Conservation (phyloP, 2,329 filamentous ascomycete genomes). For the Diplodia seriata region DNA sequence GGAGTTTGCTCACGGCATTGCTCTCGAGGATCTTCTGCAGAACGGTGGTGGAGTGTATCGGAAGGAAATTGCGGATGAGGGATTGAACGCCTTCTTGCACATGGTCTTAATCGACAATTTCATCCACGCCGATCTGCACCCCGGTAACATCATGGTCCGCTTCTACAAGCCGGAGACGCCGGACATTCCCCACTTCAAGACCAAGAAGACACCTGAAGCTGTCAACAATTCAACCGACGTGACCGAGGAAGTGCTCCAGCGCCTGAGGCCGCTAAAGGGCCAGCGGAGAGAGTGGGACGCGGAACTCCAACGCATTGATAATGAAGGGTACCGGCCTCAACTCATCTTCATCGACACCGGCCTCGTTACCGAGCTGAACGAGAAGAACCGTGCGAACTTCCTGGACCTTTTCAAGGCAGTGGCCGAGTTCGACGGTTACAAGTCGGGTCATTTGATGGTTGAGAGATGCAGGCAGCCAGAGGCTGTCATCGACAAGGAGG, state of each 20-base stretch:
- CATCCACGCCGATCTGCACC: constrained; percentile 93
- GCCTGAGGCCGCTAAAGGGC: constrained; percentile 75
- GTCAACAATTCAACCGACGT: constrained; percentile 69
- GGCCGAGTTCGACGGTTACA: constrained; percentile 96
- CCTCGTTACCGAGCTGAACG: constrained; percentile 91
- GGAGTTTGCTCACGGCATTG: constrained; percentile 94
- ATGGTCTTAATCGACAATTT: constrained; percentile 99
- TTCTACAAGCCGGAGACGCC: constrained; percentile 87
- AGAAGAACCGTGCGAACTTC: constrained; percentile 85
- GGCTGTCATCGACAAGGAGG: constrained; percentile 83
- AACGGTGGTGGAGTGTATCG: constrained; percentile 93
- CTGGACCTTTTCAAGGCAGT: constrained; percentile 94
- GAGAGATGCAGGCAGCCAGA: constrained; percentile 92
- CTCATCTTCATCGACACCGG: constrained; percentile 98
- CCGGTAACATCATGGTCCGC: constrained; percentile 98
- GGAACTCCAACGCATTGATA: constrained; percentile 77
- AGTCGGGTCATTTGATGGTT: constrained; percentile 93
- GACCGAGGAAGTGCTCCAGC: constrained; percentile 83
- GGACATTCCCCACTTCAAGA: constrained; percentile 58
- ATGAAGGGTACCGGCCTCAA: constrained; percentile 89
- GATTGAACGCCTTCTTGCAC: constrained; percentile 91
- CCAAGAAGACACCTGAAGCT: constrained; percentile 44
- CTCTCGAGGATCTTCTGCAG: constrained; percentile 86
- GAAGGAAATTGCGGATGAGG: constrained; percentile 91
- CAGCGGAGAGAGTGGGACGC: constrained; percentile 74